Base-by-base conservation (phyloP, 1,284 basidiomycete genomes). In the Sutorius eximius region DNA sequence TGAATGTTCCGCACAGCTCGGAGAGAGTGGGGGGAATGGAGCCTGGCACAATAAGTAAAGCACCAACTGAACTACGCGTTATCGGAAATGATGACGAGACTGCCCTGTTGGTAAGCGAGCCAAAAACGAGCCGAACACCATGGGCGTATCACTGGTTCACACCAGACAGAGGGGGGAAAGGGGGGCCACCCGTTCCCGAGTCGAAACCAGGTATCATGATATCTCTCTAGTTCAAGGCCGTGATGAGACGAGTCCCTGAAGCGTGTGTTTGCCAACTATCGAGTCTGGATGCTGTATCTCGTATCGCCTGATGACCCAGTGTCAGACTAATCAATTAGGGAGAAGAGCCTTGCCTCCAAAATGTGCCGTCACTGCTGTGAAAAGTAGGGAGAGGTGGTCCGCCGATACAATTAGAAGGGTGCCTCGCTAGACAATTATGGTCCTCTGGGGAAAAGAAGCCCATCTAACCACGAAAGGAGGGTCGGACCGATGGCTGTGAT, bases 1-100 rank as follows among this genome's bases (percentile, higher is more conserved):
- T n/a, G 30, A 56, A 59, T 52, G 56, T 16, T 61, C 56, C 59
- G 50, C 24, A 27, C 24, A 5, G 24, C 24, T n/a, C 36, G n/a
- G 41, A 36, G 24, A 29, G 22, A 29, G 29, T n/a, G 30, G 27
- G 15, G 7, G 24, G 15, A 33, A 40, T 33, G 20, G 55, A 27
- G 38, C 24, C 16, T 4, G 27, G 36, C 8, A 34, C 27, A 18
- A 33, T 24, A 9, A 18, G 37, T 33, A 11, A 40, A 24, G 20
- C 24, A 18, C 5, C 7, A 15, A 5, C 37, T 16, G n/a, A 20
- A 22, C 44, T 40, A 27, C 16, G 10, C n/a, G 42, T 1, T 9
- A 34, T 55, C 41, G 34, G 40, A 49, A 54, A 34, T 47, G 37
- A 18, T 47, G 22, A 18, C 24, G 15, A 30, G 15, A 5, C 24